Percentiles rank a stretch among this genome's conserved stretches.
phyloP scores from a whole-genome alignment of 2,329 filamentous ascomycete species.

The Cryphonectria japonica region DNA sequence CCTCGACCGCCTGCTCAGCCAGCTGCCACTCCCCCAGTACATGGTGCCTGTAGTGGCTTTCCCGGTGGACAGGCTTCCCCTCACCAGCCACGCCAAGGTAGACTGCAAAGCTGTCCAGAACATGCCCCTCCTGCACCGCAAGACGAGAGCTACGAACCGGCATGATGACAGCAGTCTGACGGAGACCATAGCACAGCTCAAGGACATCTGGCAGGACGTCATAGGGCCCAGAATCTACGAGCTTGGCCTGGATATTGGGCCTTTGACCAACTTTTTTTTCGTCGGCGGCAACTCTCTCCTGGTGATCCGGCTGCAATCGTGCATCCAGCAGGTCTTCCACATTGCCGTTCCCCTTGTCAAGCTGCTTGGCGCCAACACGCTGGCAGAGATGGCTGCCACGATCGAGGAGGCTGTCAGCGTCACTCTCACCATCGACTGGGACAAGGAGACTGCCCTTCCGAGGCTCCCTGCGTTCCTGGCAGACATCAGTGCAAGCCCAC shows the following conservation, averaged over 20 bases:
- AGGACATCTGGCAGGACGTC: background rate
- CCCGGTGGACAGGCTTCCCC: conserved; percentile 35
- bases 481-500: too few species aligned
- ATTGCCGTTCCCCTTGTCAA: conserved; percentile 38
- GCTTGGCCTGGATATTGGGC: background rate
- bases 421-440: conserved; percentile 11
- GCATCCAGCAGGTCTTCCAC: conserved; percentile 39
- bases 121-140: background rate
- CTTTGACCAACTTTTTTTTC: conserved; percentile 44
- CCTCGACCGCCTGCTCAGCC: background rate
- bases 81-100: conserved; percentile 39
- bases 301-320: conserved; percentile 41
- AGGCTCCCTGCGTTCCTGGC: too few species aligned
- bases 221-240: background rate
- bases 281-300: conserved; percentile 47
- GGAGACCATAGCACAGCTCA: background rate
- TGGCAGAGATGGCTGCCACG: conserved; percentile 42
- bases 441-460: conserved; percentile 31
- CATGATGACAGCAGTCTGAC: background rate
- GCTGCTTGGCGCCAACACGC: conserved; percentile 42
- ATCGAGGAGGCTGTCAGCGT: conserved; percentile 18
- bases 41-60: conserved; percentile 21
- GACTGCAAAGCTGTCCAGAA: conserved; percentile 37
- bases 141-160: background rate
- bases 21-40: background rate